Conservation (phyloP, 768 basidiomycete genomes). For the Boletus sensibilis region DNA sequence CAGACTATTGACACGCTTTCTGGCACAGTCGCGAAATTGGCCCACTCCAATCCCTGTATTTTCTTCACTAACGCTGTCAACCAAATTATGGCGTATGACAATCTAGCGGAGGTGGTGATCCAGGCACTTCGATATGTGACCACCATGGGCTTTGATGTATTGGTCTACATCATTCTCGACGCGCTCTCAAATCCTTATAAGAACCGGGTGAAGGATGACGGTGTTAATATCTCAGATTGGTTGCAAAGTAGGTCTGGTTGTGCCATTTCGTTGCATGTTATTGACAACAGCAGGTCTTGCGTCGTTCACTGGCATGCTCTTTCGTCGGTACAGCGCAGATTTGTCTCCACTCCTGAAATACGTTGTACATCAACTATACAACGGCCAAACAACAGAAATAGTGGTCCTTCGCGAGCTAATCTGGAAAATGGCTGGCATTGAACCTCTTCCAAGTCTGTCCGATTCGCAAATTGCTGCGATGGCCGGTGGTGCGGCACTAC, state of each 20-base stretch:
- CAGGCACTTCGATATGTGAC: conserved; percentile 87
- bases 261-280: conserved; percentile 8
- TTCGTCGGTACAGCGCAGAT: conserved; percentile 81
- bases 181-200: conserved; percentile 82
- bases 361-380: conserved; percentile 85
- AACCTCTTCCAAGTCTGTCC: conserved; percentile 85
- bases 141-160: conserved; percentile 91
- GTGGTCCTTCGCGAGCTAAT: conserved; percentile 91
- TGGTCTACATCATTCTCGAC: conserved; percentile 85
- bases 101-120: conserved; percentile 85
- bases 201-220: conserved; percentile 85
- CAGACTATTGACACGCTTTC: conserved; percentile 83
- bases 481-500: conserved; percentile 85
- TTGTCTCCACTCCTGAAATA: conserved; percentile 84
- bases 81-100: conserved; percentile 96
- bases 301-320: conserved; percentile 90
- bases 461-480: conserved; percentile 87
- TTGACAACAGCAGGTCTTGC: conserved; percentile 66
- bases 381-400: conserved; percentile 82
- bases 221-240: conserved; percentile 89
- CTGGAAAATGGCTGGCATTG: conserved; percentile 93
- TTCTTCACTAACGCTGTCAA: conserved; percentile 87
- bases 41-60: conserved; percentile 91
- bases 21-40: conserved; percentile 86
- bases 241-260: conserved; percentile 70